Conservation (phyloP, 2,329 filamentous ascomycete genomes). For the Tolypocladium guangdongense region DNA sequence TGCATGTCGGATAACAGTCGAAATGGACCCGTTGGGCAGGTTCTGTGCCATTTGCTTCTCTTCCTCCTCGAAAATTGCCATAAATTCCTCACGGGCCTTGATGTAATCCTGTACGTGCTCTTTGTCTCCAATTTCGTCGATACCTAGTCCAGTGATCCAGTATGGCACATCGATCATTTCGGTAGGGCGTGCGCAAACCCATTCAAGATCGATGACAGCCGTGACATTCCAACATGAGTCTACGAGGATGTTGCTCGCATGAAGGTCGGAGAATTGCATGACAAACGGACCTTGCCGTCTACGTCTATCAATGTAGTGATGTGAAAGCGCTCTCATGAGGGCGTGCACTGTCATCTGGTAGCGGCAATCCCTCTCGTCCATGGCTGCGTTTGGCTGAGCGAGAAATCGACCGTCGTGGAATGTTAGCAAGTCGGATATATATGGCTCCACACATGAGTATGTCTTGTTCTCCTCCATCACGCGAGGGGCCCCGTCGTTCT, state of each 20-base stretch:
- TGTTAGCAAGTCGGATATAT: constrained; percentile 12
- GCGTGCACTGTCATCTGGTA: constrained; percentile 14
- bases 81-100: too few species aligned
- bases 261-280: constrained; percentile 19
- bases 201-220: constrained; percentile 22
- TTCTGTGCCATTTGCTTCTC: too few species aligned
- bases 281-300: constrained; percentile 14
- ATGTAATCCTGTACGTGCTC: too few species aligned
- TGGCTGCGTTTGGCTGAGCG: constrained; percentile 13
- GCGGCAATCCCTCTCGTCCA: constrained; percentile 13
- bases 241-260: constrained; percentile 23
- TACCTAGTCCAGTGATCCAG: constrained; percentile 8
- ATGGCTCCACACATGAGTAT: constrained; percentile 18
- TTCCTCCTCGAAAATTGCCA: too few species aligned
- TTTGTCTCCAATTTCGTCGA: constrained; percentile 5
- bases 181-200: constrained; percentile 15
- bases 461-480: constrained; percentile 17
- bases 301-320: constrained; percentile 12
- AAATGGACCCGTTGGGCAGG: too few species aligned
- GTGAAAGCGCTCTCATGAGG: constrained; percentile 12
- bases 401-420: constrained; percentile 13
- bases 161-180: constrained; percentile 10
- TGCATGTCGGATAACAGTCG: too few species aligned
- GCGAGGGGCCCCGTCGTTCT: constrained; percentile 20
- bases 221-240: constrained; percentile 23